Evolutionary conservation across 192 early-diverging fungal genomes (phyloP).

Genomic region (Coemansia sp.): DNA sequence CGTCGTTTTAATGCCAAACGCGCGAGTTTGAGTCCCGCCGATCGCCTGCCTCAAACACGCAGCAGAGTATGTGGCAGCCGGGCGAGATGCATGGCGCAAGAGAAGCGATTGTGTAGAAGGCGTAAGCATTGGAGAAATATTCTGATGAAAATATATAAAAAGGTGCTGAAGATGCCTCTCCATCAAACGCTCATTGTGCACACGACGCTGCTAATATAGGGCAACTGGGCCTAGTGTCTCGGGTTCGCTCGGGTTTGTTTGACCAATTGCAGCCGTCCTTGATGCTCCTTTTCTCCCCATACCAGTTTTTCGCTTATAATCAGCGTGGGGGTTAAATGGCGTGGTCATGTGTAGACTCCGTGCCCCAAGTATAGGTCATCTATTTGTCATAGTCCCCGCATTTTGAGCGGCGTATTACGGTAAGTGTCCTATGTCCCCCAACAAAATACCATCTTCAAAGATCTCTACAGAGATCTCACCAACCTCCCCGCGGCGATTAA

Average conservation of each 20-base stretch:
- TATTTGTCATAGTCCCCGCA: background rate
- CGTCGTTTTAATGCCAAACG: slow-evolving; percentile 54
- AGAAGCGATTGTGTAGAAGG: background rate
- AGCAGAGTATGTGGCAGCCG: slow-evolving; percentile 1
- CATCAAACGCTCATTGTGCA: background rate
- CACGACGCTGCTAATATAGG: background rate
- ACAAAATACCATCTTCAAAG: background rate
- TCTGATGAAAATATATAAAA: background rate
- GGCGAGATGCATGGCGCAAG: slow-evolving; percentile 11
- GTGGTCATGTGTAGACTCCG: background rate
- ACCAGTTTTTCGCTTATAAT: background rate
- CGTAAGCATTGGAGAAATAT: slow-evolving; percentile 14
- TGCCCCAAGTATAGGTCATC: background rate
- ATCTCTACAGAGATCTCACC: background rate
- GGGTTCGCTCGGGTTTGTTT: background rate
- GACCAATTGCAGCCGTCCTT: background rate
- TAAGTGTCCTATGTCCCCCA: background rate
- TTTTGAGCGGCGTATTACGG: background rate
- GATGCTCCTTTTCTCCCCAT: background rate
- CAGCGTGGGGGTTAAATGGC: slow-evolving; percentile 8
- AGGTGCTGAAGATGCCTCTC: background rate
- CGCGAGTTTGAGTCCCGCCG: slow-evolving; percentile 23
- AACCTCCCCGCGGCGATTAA: background rate
- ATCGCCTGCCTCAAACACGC: slow-evolving; percentile 1
- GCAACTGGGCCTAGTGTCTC: background rate